phyloP scores from a whole-genome alignment of 192 early-diverging fungal species.

The Coemansia sp. region DNA sequence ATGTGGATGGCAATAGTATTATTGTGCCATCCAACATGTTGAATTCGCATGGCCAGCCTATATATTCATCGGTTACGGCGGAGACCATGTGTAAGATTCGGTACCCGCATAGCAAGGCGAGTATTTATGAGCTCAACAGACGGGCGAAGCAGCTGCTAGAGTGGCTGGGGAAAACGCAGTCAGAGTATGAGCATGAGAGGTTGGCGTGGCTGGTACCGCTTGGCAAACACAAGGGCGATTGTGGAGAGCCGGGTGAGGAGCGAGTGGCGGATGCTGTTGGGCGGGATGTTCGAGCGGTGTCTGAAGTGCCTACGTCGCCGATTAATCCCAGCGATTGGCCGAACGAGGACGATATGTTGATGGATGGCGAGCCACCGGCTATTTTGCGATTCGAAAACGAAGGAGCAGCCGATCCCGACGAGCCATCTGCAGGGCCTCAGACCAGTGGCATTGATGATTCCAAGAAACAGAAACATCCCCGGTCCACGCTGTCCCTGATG shows the following conservation, averaged over 20 bases:
- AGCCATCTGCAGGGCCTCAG: too few species aligned
- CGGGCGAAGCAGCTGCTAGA: conserved; percentile 51
- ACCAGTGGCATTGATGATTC: too few species aligned
- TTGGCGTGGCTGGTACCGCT: conserved; percentile 12
- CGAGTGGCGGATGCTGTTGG: background rate
- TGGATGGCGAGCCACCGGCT: too few species aligned
- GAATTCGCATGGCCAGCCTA: conserved; percentile 34
- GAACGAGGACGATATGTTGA: conserved; percentile 31
- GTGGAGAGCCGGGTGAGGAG: background rate
- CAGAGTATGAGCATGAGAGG: conserved; percentile 47
- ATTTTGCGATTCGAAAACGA: too few species aligned
- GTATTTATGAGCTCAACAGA: conserved; percentile 31
- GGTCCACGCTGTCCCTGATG: conserved; percentile 41
- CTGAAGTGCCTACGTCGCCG: conserved; percentile 45
- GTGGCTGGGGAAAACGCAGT: conserved; percentile 48
- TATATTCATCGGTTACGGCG: conserved; percentile 30
- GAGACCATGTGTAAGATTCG: conserved; percentile 48
- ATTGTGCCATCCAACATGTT: conserved; percentile 35
- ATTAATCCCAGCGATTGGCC: conserved; percentile 47
- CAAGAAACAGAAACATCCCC: too few species aligned
- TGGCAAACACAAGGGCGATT: background rate
- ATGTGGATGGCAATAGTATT: conserved; percentile 34
- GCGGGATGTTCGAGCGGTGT: conserved; percentile 9
- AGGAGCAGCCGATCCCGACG: background rate
- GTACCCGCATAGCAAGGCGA: conserved; percentile 36